Base-by-base conservation (phyloP, 2,329 filamentous ascomycete genomes). In the Tolypocladium inflatum region DNA sequence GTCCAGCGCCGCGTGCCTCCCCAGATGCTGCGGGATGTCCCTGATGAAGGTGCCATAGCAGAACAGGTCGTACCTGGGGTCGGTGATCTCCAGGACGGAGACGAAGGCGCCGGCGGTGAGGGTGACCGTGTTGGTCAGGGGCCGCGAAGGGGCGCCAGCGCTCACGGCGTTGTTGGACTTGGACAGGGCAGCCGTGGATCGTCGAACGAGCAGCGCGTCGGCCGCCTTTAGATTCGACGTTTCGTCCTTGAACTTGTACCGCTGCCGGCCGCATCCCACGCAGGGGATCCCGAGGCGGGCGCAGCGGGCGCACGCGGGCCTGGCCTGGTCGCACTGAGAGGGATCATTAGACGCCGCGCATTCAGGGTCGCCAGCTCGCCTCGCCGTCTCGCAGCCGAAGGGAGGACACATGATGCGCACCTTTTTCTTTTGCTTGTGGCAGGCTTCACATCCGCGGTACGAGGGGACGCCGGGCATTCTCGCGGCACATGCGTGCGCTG, bases 371-470 rank as follows among this genome's bases (percentile, higher is more conserved):
- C 9, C 19, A n/a, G 38, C 38, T 7, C 15, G 37, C 2, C 37
- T 38, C 11, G 35, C 9, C 35, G 38, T 15, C 38, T 39, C 38
- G 17, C 7, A 17, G 38, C 3, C 51, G 15, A 11, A 9, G 38
- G 17, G 17, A 37, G 60, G 48, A 57, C 33, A 21, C 7, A 5
- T 19, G 15, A 37, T 26, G 57, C 65, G 17, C 66, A 78, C 79
- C 74, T 80, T 81, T 66, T 81, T 81, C 73, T 80, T 81, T 61
- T 79, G 76, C 61, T 73, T 77, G 39, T 78, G 74, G 62, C 78
- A 81, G 17, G 71, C 76, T 58, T 81, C 76, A 61, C 79, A 81
- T 39, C 76, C 79, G 58, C 75, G 74, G 55, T 76, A 74, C 10
- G 76, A 76, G 26, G 79, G 79, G 21, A 81, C 79, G 30, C 79